Evolutionary conservation across 768 basidiomycete species (phyloP).

Genomic region (Suillus decipiens): DNA sequence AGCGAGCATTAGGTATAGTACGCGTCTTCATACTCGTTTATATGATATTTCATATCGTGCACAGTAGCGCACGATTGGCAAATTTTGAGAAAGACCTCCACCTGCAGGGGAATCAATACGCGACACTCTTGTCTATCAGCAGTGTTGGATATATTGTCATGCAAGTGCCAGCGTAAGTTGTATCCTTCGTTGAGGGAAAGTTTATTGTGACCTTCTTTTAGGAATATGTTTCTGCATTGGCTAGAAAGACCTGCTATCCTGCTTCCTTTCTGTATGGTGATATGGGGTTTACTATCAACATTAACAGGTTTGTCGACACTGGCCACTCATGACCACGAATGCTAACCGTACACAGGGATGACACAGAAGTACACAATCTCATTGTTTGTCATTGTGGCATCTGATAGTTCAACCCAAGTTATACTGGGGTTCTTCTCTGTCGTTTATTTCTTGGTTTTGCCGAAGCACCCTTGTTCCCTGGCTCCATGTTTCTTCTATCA

Average conservation of each 20-base stretch:
- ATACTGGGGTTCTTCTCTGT: conserved; percentile 56
- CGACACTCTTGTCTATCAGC: conserved; percentile 62
- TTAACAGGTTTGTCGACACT: conserved; percentile 42
- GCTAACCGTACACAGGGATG: conserved; percentile 35
- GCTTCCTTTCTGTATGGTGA: conserved; percentile 58
- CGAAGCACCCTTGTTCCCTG: conserved; percentile 66
- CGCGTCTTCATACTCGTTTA: too few relatives aligned
- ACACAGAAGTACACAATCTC: conserved; percentile 24
- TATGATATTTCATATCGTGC: not conserved
- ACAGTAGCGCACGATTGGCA: conserved; percentile 51
- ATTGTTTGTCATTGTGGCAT: not conserved
- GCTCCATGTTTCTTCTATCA: conserved; percentile 60
- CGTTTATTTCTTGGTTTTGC: conserved; percentile 79
- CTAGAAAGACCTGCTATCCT: conserved; percentile 66
- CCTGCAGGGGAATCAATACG: conserved; percentile 58
- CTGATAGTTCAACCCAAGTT: conserved; percentile 42
- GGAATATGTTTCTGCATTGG: conserved; percentile 67
- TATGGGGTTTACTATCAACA: conserved; percentile 62
- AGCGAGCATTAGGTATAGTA: conserved; percentile 1
- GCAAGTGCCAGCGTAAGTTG: conserved; percentile 66
- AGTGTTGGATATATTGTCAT: conserved; percentile 70
- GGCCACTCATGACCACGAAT: conserved; percentile 1
- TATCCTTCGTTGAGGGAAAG: conserved; percentile 9
- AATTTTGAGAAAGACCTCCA: conserved; percentile 66
- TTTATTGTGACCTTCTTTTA: conserved; percentile 25